phyloP scores from a whole-genome alignment of 2,329 filamentous ascomycete species.

The Phialophora expanda region DNA sequence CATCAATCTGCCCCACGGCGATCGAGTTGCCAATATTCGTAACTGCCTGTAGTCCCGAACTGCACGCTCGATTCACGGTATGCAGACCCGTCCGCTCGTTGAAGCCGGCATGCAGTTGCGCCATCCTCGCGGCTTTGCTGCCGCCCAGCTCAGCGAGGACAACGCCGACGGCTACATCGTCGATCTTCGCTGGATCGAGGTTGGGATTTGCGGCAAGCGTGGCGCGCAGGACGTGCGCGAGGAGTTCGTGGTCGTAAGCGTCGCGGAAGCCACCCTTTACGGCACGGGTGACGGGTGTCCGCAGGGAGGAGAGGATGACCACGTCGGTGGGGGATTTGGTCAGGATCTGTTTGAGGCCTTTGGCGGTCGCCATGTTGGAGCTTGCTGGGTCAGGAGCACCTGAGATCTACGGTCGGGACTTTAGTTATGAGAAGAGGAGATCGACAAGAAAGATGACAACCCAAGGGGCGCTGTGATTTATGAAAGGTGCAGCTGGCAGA shows the following conservation, averaged over 20 bases:
- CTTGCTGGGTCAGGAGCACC: background rate
- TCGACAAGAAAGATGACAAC: background rate
- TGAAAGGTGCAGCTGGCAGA: background rate
- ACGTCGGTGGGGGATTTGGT: constrained; percentile 79
- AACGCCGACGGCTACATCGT: constrained; percentile 85
- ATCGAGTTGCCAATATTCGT: constrained; percentile 76
- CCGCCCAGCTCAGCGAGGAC: constrained; percentile 91
- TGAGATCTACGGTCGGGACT: background rate
- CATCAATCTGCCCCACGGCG: constrained; percentile 71
- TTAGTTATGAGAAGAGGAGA: background rate
- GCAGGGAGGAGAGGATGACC: constrained; percentile 87
- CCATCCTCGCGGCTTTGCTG: constrained; percentile 88
- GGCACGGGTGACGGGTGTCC: constrained; percentile 82
- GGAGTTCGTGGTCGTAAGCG: constrained; percentile 87
- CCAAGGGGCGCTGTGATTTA: background rate
- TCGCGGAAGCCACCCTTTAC: constrained; percentile 85
- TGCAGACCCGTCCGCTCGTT: constrained; percentile 74
- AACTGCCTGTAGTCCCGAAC: constrained; percentile 77
- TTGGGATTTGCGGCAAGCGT: constrained; percentile 74
- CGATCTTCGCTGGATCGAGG: constrained; percentile 70
- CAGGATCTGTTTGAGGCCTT: constrained; percentile 76
- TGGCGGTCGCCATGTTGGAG: constrained; percentile 45
- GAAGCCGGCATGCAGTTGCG: constrained; percentile 81
- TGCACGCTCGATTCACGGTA: constrained; percentile 88
- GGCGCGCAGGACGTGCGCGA: constrained; percentile 66